These are phyloP conservation scores for Sordariomycetes sp. DNA, from an alignment of 2,329 filamentous ascomycete genomes.

Conservation along the genomic window DNA sequence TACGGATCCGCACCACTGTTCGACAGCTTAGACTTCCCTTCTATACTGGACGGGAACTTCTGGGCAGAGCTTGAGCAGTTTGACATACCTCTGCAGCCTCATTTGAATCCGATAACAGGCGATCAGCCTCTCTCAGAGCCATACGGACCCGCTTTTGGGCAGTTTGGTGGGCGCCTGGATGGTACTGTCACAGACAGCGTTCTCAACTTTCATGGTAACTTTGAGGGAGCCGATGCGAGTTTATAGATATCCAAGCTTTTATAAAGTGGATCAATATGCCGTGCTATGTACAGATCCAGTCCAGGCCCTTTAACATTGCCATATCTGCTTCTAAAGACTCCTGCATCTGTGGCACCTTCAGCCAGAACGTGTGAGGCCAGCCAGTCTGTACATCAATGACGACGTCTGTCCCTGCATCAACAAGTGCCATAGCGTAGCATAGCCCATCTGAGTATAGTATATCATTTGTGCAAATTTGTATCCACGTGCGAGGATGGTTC, in stretches of 20 bases:
- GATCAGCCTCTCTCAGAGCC: slow-evolving; percentile 4
- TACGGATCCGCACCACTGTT: background rate
- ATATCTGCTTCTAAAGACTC: slow-evolving; percentile 29
- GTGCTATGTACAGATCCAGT: slow-evolving; percentile 22
- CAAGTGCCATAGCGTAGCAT: slow-evolving; percentile 35
- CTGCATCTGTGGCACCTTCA: slow-evolving; percentile 31
- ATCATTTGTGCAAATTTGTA: slow-evolving; percentile 42
- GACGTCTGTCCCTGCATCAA: slow-evolving; percentile 27
- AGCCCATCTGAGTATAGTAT: slow-evolving; percentile 40
- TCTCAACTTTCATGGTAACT: slow-evolving; percentile 7
- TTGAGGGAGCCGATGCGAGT: slow-evolving; percentile 3
- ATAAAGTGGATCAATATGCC: background rate
- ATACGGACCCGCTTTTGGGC: slow-evolving; percentile 3
- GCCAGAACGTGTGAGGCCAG: slow-evolving; percentile 45
- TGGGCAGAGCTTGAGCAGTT: slow-evolving; percentile 4
- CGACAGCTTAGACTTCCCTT: slow-evolving; percentile 4
- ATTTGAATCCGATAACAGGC: slow-evolving; percentile 4
- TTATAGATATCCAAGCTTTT: background rate
- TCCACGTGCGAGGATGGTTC: slow-evolving; percentile 30
- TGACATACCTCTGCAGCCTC: slow-evolving; percentile 3
- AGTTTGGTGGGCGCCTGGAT: slow-evolving; percentile 3
- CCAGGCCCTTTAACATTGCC: slow-evolving; percentile 29
- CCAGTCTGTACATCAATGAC: slow-evolving; percentile 31
- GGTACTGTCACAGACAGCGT: slow-evolving; percentile 8
- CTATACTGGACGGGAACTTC: slow-evolving; percentile 3